Percentiles rank a stretch among this genome's conserved stretches.
Conservation (phyloP, 1,139 yeast genomes). For the Saccharomyces pastorianus region DNA sequence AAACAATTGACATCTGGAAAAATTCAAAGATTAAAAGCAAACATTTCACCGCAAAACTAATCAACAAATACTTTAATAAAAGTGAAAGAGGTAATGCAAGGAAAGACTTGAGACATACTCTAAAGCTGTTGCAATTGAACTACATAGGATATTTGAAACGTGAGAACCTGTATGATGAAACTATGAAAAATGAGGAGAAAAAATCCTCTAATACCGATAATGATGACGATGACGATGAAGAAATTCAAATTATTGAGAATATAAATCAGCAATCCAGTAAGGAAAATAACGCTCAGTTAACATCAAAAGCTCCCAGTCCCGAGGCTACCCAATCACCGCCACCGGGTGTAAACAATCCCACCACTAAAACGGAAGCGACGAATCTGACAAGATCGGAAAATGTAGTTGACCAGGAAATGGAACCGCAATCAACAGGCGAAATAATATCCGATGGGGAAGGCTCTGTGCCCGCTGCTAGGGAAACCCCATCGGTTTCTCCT, state of each 20-base stretch:
- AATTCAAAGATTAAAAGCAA: conserved; percentile 24
- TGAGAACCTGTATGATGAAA: conserved; percentile 10
- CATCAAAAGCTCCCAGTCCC: conserved; percentile 7
- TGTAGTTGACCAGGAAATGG: background rate
- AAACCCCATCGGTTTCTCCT: background rate
- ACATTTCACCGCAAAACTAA: conserved; percentile 10
- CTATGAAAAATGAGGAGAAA: conserved; percentile 17
- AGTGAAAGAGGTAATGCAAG: conserved; percentile 35
- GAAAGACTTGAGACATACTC: conserved; percentile 30
- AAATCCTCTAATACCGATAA: background rate
- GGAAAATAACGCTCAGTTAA: background rate
- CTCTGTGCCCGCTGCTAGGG: background rate
- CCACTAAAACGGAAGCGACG: background rate
- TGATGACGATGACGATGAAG: conserved; percentile 20
- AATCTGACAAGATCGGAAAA: background rate
- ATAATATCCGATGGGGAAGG: background rate
- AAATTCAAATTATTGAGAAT: conserved; percentile 27
- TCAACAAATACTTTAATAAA: conserved; percentile 32
- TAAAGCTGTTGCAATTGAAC: conserved; percentile 33
- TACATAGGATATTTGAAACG: conserved; percentile 32
- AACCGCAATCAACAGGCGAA: background rate
- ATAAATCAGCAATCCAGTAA: conserved; percentile 2
- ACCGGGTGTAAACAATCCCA: background rate
- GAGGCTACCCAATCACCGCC: background rate
- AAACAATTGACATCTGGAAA: conserved; percentile 48